Base-by-base conservation (phyloP, 1,139 yeast species). In the Suhomyces wounanorum region DNA sequence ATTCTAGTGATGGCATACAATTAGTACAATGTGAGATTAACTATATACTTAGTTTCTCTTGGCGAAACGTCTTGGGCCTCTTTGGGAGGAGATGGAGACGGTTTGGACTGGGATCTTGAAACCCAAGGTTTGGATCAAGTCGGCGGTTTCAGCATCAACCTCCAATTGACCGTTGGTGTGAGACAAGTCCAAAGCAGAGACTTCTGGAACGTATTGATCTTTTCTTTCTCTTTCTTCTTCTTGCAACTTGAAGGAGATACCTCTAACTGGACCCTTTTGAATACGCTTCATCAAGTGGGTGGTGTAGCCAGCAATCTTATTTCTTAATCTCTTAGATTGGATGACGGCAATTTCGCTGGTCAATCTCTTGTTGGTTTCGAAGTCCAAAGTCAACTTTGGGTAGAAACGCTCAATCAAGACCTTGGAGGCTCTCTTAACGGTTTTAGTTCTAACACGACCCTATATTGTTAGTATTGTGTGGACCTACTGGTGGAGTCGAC, bases 191-290 rank as follows among this genome's bases (percentile, higher is more conserved):
- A 95, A 89, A 78, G 99, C 99, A 77, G 99, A 95, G 74, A 92
- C 96, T 79, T 92, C 98, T 82, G 99, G 99, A 73, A 95, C 99
- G 82, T 92, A 95, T 85, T 95, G 99, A 82, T 95, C 99, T 84
- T 95, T 94, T 85, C 99, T 89, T 84, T 95, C 99, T 87, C 99
- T 94, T 87, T 95, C 99, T 84, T 94, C 99, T 84, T 94, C 99
- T 86, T 94, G 99, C 76, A 94, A 90, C 83, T 95, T 95, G 97
- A 94, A 94, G 72, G 99, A 94, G 70, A 94, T 95, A 85, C 99
- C 99, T 87, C 98, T 92, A 70, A 94, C 99, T 84, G 99, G 99
- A 75, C 99, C 99, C 87, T 94, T 94, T 83, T 95, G 99, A 76
- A 94, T 94, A 85, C 99, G 92, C 87, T 90, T 92, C 99, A 94